These are phyloP conservation scores for Penicillium simplicissimum DNA, from an alignment of 495 filamentous ascomycete genomes.

Conservation along the genomic window DNA sequence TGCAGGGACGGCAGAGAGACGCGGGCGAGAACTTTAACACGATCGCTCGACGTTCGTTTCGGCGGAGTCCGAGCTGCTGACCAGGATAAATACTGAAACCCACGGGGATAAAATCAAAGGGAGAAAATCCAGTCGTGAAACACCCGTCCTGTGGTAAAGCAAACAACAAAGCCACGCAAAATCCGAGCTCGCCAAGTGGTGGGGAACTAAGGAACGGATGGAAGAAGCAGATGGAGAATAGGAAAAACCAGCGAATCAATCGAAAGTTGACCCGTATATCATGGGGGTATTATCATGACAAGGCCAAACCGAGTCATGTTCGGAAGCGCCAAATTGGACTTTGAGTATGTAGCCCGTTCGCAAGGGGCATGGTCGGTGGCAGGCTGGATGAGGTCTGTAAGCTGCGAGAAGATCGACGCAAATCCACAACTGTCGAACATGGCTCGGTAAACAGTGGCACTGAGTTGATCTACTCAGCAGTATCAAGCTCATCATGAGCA, in stretches of 20 bases:
- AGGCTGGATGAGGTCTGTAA: background rate
- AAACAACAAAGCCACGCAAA: background rate
- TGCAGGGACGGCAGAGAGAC: constrained; percentile 40
- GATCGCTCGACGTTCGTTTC: constrained; percentile 48
- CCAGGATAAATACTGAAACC: constrained; percentile 38
- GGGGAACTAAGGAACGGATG: background rate
- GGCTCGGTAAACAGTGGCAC: constrained; percentile 11
- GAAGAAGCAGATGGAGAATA: background rate
- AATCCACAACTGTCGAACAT: background rate
- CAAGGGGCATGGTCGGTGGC: background rate
- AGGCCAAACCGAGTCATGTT: background rate
- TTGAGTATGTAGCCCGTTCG: background rate
- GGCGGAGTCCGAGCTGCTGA: constrained; percentile 46
- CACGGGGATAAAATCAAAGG: constrained; percentile 16
- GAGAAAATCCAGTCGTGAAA: constrained; percentile 4
- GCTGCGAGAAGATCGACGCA: background rate
- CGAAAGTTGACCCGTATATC: background rate
- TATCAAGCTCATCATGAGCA: constrained; percentile 94
- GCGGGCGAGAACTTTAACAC: constrained; percentile 32
- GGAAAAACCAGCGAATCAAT: background rate
- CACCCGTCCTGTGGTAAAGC: background rate
- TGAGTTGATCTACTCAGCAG: constrained; percentile 73
- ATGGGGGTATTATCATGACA: constrained; percentile 6
- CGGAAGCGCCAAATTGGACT: background rate
- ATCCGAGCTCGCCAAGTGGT: constrained; percentile 7